Base-by-base conservation (phyloP, 768 basidiomycete genomes). In the Lactarius sp. region DNA sequence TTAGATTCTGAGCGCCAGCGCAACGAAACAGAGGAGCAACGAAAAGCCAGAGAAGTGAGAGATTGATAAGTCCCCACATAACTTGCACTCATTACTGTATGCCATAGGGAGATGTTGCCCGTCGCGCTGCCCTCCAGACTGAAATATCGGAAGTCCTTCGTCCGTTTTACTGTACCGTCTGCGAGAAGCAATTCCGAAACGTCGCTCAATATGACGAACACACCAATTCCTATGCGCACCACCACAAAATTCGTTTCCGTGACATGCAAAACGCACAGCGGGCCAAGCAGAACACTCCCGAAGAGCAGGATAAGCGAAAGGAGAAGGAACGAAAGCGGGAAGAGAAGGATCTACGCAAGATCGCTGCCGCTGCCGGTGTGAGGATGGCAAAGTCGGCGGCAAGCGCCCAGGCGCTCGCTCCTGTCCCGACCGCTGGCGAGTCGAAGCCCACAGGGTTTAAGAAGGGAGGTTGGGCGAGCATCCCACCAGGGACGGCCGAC, bases 151-250 rank as follows among this genome's bases (percentile, higher is more conserved):
- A 79, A 53, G 85, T 85, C 5, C 79, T 93, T 52, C 80, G 80
- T 37, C 80, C 88, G 9, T 93, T 93, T 74, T 92, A 92, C 71
- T 94, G 92, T 72, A 75, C 79, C 31, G 80, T 92, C 20, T 94
- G 92, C 76, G 90, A 92, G 65, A 92, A 92, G 72, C 92, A 94
- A 72, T 93, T 92, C 76, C 82, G 86, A 72, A 93, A 81, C 54
- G 88, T 93, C 20, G 85, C 89, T 0, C 91, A 92, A 70, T 94
- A 90, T 69, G 92, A 93, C 67, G 92, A 93, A 70, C 92, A 94
- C 73, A 90, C 88, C 59, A 93, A 92, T 70, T 92, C 92, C 7
- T 92, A 92, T 68, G 88, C 90, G 0, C 90, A 92, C 70, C 88
- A 90, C 69, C 91, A 92, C 76, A 92, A 88, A 74, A 86, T 86